These are phyloP conservation scores for Penstemon davidsonii DNA, from an alignment of 257 asterid genomes.

Conservation along the genomic window DNA sequence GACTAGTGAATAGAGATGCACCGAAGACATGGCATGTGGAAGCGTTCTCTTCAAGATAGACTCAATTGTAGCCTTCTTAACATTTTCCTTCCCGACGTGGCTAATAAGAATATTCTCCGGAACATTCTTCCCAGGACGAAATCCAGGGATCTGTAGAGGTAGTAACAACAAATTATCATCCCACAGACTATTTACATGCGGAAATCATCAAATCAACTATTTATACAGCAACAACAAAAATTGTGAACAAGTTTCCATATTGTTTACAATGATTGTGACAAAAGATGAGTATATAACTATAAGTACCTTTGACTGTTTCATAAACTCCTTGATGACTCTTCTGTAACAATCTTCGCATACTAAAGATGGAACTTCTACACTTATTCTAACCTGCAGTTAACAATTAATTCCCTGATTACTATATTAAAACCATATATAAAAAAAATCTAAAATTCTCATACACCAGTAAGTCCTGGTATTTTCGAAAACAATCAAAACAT, in stretches of 20 bases:
- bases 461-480: not conserved
- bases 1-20: slow-evolving; percentile 28
- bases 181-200: not conserved
- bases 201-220: not conserved
- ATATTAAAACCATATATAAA: not conserved
- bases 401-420: not conserved
- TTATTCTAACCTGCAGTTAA: slow-evolving; percentile 60
- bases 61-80: slow-evolving; percentile 76
- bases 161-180: slow-evolving; percentile 4
- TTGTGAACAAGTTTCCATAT: not conserved
- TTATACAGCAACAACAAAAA: not conserved
- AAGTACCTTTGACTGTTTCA: slow-evolving; percentile 67
- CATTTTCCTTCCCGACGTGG: slow-evolving; percentile 62
- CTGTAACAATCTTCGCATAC: slow-evolving; percentile 81
- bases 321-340: slow-evolving; percentile 65
- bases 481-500: not conserved
- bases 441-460: not conserved
- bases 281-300: not conserved
- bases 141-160: slow-evolving; percentile 81
- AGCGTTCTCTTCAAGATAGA: slow-evolving; percentile 93
- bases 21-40: slow-evolving; percentile 95
- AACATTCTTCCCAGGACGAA: slow-evolving; percentile 91
- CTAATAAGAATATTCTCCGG: slow-evolving; percentile 77
- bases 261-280: no score
- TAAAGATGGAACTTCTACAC: slow-evolving; percentile 80